phyloP scores from a whole-genome alignment of 2,329 filamentous ascomycete species.

The Claviceps sp. region DNA sequence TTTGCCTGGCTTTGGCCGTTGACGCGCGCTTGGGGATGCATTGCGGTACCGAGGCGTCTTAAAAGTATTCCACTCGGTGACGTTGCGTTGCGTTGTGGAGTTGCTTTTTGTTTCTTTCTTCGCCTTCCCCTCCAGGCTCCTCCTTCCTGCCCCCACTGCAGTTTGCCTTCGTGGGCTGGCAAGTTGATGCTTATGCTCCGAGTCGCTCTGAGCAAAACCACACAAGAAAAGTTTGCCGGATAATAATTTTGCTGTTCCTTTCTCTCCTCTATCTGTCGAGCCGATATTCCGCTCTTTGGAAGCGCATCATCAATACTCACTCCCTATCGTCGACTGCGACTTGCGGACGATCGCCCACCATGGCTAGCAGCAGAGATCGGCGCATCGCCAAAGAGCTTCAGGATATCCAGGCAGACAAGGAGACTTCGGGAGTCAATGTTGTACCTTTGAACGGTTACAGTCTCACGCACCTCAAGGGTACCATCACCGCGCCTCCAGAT shows the following conservation, averaged over 20 bases:
- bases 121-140: neutral
- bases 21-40: neutral
- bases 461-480: slow-evolving; percentile 69
- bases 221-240: neutral
- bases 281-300: neutral
- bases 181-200: neutral
- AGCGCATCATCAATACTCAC: neutral
- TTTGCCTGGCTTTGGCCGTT: neutral
- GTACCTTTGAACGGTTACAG: slow-evolving; percentile 51
- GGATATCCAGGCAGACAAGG: slow-evolving; percentile 59
- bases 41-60: neutral
- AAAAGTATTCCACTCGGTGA: neutral
- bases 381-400: slow-evolving; percentile 62
- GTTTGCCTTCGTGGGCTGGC: neutral
- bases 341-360: slow-evolving; percentile 14
- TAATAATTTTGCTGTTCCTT: neutral
- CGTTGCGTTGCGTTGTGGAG: neutral
- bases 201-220: neutral
- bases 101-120: neutral
- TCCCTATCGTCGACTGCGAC: neutral
- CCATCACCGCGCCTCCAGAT: slow-evolving; percentile 76
- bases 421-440: slow-evolving; percentile 62
- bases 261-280: neutral
- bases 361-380: slow-evolving; percentile 39
- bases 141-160: neutral